A percentile compares a stretch with the other conserved stretches of the same genome.
These are phyloP conservation scores for Penicillium malachiteum DNA, from an alignment of 495 filamentous ascomycete genomes.

Conservation along the genomic window DNA sequence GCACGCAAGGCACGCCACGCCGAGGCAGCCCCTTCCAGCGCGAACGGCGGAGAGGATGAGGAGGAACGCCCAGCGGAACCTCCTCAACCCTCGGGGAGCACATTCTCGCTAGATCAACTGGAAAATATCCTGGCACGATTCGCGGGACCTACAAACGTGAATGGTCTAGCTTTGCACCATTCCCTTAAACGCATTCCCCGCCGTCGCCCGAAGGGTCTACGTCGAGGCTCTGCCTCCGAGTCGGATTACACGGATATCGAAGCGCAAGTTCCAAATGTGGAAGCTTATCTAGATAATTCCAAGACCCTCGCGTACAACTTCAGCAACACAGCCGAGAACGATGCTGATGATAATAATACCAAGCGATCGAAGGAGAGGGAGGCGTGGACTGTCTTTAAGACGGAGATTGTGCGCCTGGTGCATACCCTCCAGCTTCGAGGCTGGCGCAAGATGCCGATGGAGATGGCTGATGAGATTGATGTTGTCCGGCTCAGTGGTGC, in stretches of 20 bases:
- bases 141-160: constrained; percentile 31
- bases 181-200: constrained; percentile 33
- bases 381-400: constrained; percentile 79
- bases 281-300: constrained; percentile 81
- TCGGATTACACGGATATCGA: constrained; percentile 77
- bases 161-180: constrained; percentile 34
- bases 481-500: constrained; percentile 89
- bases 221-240: constrained; percentile 61
- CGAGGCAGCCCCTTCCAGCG: constrained; percentile 26
- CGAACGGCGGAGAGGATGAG: constrained; percentile 23
- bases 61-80: constrained; percentile 28
- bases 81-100: constrained; percentile 52
- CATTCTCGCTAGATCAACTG: constrained; percentile 63
- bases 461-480: constrained; percentile 65
- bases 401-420: constrained; percentile 80
- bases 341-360: constrained; percentile 26
- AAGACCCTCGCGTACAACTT: constrained; percentile 76
- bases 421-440: constrained; percentile 88
- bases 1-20: constrained; percentile 39
- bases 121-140: constrained; percentile 67
- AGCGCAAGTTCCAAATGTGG: constrained; percentile 69
- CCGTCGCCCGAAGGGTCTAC: constrained; percentile 35
- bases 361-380: constrained; percentile 63
- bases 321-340: constrained; percentile 53
- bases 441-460: constrained; percentile 82